phyloP scores from a whole-genome alignment of 805 yeast genomes.

The Sugiyamaella qingdaonensis region DNA sequence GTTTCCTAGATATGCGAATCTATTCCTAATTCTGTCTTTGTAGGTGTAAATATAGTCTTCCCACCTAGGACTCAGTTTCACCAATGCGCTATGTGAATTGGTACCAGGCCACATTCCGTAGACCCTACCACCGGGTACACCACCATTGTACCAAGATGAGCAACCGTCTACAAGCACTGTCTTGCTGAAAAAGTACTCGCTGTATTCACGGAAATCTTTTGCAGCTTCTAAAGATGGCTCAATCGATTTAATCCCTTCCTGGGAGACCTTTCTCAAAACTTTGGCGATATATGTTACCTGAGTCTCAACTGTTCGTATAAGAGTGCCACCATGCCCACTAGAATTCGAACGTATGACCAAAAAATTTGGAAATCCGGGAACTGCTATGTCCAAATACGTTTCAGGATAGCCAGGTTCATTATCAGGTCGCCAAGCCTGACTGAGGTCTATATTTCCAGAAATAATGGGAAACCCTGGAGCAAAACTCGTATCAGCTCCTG shows the following conservation, averaged over 20 bases:
- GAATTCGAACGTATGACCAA: slow-evolving; percentile 7
- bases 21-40: neutral
- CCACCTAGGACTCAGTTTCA: slow-evolving; percentile 9
- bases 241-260: slow-evolving; percentile 8
- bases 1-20: slow-evolving; percentile 11
- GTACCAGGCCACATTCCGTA: slow-evolving; percentile 16
- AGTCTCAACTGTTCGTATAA: slow-evolving; percentile 9
- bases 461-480: slow-evolving; percentile 10
- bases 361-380: slow-evolving; percentile 11
- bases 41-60: slow-evolving; percentile 6
- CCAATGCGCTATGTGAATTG: slow-evolving; percentile 5
- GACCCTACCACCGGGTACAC: slow-evolving; percentile 6
- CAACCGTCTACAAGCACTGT: slow-evolving; percentile 12
- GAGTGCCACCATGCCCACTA: slow-evolving; percentile 10
- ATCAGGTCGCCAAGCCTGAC: slow-evolving; percentile 8
- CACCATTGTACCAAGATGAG: slow-evolving; percentile 16
- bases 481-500: slow-evolving; percentile 13
- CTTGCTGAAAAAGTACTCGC: slow-evolving; percentile 6
- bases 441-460: slow-evolving; percentile 1
- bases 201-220: slow-evolving; percentile 10
- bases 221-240: slow-evolving; percentile 8
- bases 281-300: slow-evolving; percentile 8
- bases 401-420: slow-evolving; percentile 10
- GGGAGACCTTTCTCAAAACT: slow-evolving; percentile 6
- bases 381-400: slow-evolving; percentile 12